Percentiles rank a stretch among this genome's conserved stretches.
These are phyloP conservation scores for Ophiostoma populinum DNA, from an alignment of 2,329 filamentous ascomycete genomes.

Conservation along the genomic window DNA sequence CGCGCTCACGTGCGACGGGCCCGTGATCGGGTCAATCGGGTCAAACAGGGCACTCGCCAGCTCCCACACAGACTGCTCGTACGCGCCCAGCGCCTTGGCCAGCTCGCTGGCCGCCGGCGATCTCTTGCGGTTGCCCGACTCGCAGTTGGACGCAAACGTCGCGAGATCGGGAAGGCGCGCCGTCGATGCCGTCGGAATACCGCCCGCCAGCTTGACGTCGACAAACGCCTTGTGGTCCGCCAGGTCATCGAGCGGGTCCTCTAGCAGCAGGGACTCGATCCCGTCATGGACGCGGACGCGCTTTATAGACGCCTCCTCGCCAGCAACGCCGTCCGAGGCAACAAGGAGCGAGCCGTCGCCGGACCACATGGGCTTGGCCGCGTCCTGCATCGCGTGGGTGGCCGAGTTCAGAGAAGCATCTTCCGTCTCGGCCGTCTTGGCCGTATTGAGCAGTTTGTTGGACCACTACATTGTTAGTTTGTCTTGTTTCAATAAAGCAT, in stretches of 20 bases:
- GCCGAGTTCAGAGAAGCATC: slow-evolving; percentile 46
- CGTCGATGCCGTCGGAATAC: slow-evolving; percentile 35
- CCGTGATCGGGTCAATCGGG: slow-evolving; percentile 29
- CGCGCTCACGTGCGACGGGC: slow-evolving; percentile 20
- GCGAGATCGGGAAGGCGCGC: slow-evolving; percentile 27
- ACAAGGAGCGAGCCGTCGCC: slow-evolving; percentile 45
- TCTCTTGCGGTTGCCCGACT: slow-evolving; percentile 18
- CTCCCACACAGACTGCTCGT: slow-evolving; percentile 70
- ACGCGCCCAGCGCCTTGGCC: slow-evolving; percentile 19
- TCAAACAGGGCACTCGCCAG: slow-evolving; percentile 80
- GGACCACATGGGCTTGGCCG: slow-evolving; percentile 66
- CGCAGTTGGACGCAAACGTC: slow-evolving; percentile 24
- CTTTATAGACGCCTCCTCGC: slow-evolving; percentile 12
- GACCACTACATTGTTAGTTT: no score
- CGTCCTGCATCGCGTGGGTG: slow-evolving; percentile 51
- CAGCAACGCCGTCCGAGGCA: slow-evolving; percentile 1
- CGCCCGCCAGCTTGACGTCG: slow-evolving; percentile 33
- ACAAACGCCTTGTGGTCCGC: slow-evolving; percentile 35
- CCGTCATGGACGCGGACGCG: slow-evolving; percentile 7
- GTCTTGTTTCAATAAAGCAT: no score
- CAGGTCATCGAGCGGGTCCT: slow-evolving; percentile 9
- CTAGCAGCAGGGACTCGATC: neutral
- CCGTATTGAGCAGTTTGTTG: slow-evolving; percentile 64
- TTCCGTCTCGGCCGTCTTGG: slow-evolving; percentile 49
- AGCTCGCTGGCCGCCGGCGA: slow-evolving; percentile 19